Evolutionary conservation across 345 rosid genomes (phyloP).

Genomic region (Garcia nutans): DNA sequence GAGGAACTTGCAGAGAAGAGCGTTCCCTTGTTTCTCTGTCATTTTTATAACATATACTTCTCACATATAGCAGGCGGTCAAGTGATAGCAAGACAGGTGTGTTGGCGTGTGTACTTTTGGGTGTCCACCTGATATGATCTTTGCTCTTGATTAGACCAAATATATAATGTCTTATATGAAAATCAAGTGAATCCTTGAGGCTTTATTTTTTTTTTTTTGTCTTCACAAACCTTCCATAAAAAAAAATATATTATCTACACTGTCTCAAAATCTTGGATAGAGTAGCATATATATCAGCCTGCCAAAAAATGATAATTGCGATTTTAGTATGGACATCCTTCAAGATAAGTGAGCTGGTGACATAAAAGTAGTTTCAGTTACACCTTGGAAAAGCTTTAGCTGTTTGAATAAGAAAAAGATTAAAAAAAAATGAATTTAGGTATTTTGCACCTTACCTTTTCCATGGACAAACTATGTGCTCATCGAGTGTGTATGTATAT

Average conservation of each 20-base stretch:
- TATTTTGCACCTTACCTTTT: neutral
- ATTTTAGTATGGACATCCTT: neutral
- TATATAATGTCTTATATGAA: neutral
- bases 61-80: slow-evolving; percentile 88
- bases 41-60: slow-evolving; percentile 88
- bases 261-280: neutral
- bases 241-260: neutral
- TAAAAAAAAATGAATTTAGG: neutral
- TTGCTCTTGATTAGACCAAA: too few relatives aligned
- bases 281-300: neutral
- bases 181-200: neutral
- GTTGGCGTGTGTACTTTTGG: neutral
- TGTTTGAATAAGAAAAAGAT: neutral
- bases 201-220: neutral
- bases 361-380: neutral
- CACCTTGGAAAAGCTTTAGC: neutral
- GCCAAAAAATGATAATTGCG: neutral
- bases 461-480: neutral
- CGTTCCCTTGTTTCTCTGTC: slow-evolving; percentile 75
- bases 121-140: neutral
- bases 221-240: neutral
- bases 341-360: neutral
- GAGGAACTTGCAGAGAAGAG: slow-evolving; percentile 65
- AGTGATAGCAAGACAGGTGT: slow-evolving; percentile 68
- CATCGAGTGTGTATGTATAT: too few relatives aligned